Evolutionary conservation across 768 basidiomycete species (phyloP), one percentile per base, ranked within the genome.

Genomic region (Collybia sordida): DNA sequence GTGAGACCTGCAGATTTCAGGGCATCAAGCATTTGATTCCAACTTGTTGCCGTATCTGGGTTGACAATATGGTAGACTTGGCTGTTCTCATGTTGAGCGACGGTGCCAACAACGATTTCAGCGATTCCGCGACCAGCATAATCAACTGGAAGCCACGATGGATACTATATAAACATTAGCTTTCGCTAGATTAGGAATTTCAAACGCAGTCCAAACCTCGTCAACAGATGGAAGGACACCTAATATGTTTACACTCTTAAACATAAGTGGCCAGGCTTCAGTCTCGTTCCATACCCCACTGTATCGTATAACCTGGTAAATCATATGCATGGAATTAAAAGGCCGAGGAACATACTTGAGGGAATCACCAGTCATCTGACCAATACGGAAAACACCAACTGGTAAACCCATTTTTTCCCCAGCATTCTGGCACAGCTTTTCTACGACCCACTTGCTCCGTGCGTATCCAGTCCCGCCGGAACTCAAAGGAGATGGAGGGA

Each of bases 221-320:
- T 67, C 60, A 5, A 63, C 50, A 1, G 56, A 47, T 15, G 70
- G 67, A 2, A 74, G 61, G 12, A 64, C 56, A 1, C 72, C 68
- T 28, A 75, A 67, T 35, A 68, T 71, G 31, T 75, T 65, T 18
- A 69, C 71, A 2, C 74, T 64, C 62, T 74, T 67, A 67, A 77
- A 69, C 71, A 77, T 73, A 34, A 78, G 59, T 1, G 74, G 68
- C 59, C 64, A 64, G 0, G 62, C 60, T 62, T 72, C 80, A 1
- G 79, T 80, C 53, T 79, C 74, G 60, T 79, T 81, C 79, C 78
- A 80, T 4, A 78, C 71, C 6, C 77, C 79, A 37, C 72, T 68
- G 35, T 19, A 19, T 19, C 9, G 31, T 1, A 1, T 3, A 27
- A 28, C 12, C 19, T 18, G 14, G 7, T 27, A 21, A 25, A 24